Evolutionary conservation across 768 basidiomycete species (phyloP).

Genomic region (Pluteus cervinus): DNA sequence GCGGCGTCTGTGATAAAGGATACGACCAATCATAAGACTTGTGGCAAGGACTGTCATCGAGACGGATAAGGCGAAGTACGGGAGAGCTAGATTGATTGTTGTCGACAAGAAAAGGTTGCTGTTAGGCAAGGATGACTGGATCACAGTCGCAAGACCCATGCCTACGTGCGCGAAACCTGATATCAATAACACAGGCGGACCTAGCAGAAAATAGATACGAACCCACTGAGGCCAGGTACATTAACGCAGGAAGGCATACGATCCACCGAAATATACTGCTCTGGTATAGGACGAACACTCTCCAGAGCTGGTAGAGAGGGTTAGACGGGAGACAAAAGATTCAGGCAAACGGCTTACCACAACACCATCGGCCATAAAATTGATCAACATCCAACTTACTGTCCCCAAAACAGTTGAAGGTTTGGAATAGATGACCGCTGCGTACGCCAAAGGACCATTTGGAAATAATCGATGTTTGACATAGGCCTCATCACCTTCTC

Average conservation of each 20-base stretch:
- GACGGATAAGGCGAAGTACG: conserved; percentile 25
- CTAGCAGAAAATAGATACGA: not conserved
- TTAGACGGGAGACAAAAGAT: conserved; percentile 23
- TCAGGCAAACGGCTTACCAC: conserved; percentile 36
- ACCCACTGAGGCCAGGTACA: conserved; percentile 23
- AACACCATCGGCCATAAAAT: no score
- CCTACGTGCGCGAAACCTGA: no score
- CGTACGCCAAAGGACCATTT: conserved; percentile 38
- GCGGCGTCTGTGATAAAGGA: no score
- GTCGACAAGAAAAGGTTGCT: conserved; percentile 22
- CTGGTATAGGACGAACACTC: conserved; percentile 27
- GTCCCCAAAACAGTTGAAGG: conserved; percentile 30
- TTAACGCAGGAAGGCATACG: conserved; percentile 21
- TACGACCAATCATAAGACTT: no score
- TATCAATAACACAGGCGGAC: not conserved
- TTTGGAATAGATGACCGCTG: no score
- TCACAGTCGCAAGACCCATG: conserved; percentile 27
- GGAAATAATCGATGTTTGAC: conserved; percentile 36
- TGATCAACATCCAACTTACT: conserved; percentile 38
- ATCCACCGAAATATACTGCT: conserved; percentile 18
- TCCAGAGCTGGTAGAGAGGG: conserved; percentile 25
- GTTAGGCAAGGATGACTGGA: conserved; percentile 24
- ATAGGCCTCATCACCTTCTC: conserved; percentile 34
- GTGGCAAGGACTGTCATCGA: conserved; percentile 23
- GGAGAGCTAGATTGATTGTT: conserved; percentile 18